phyloP scores from a whole-genome alignment of 1,284 basidiomycete genomes.

The Ustilago hordei region DNA sequence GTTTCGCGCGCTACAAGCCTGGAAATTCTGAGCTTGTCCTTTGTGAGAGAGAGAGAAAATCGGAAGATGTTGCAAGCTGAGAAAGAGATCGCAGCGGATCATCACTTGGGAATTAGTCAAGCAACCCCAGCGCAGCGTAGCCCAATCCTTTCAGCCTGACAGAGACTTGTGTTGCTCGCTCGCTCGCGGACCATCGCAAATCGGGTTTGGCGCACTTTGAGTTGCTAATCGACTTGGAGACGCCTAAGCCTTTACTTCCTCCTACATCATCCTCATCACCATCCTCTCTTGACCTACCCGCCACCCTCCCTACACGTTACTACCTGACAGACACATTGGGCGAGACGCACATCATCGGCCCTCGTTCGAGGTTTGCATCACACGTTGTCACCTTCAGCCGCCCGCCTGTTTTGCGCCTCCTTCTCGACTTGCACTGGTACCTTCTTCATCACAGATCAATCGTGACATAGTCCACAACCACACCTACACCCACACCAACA shows the following conservation, averaged over 20 bases:
- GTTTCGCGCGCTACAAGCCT: conserved; percentile 5
- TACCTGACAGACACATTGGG: conserved; percentile 36
- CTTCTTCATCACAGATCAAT: not conserved
- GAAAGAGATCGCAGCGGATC: conserved; percentile 15
- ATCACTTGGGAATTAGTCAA: conserved; percentile 16
- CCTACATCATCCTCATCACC: conserved; percentile 13
- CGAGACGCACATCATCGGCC: conserved; percentile 15
- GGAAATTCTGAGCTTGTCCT: not conserved
- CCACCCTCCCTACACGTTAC: conserved; percentile 11
- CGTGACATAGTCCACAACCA: not conserved
- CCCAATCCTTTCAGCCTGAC: too few relatives aligned
- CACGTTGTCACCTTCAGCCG: conserved; percentile 9
- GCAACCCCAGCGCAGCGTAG: not conserved
- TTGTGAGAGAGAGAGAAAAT: conserved; percentile 3
- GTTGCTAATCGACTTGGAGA: not conserved
- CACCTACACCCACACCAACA: not conserved
- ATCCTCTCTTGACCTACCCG: conserved; percentile 1
- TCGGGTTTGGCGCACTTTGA: conserved; percentile 35
- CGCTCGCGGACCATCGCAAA: conserved; percentile 25
- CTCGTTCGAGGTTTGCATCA: conserved; percentile 9
- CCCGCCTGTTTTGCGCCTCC: not conserved
- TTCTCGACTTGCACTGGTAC: conserved; percentile 3
- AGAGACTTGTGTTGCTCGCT: not conserved
- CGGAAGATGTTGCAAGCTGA: not conserved
- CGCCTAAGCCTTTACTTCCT: not conserved